Evolutionary conservation across 805 yeast species (phyloP).

Genomic region (Priceomyces carsonii): DNA sequence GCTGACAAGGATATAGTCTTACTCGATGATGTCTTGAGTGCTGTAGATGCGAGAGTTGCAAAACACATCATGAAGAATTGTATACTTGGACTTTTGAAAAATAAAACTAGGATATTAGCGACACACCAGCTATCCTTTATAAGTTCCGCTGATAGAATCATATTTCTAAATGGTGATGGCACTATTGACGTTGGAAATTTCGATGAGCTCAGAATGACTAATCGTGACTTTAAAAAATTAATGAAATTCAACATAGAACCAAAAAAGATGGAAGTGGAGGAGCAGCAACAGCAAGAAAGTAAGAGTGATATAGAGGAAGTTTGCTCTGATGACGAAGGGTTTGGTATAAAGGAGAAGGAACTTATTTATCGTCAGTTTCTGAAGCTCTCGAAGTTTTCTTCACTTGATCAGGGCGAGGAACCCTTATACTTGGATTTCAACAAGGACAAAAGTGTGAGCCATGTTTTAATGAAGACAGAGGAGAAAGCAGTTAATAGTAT

Average conservation of each 20-base stretch:
- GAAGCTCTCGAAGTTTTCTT: constrained; percentile 8
- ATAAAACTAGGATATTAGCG: constrained; percentile 71
- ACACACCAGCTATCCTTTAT: constrained; percentile 81
- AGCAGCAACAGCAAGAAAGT: constrained; percentile 1
- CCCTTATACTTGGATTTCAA: constrained; percentile 14
- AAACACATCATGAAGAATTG: constrained; percentile 73
- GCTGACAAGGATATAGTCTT: constrained; percentile 65
- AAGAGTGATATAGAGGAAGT: constrained; percentile 1
- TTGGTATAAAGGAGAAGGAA: neutral
- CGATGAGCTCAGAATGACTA: constrained; percentile 48
- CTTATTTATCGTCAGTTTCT: neutral
- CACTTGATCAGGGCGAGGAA: constrained; percentile 15
- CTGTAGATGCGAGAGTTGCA: constrained; percentile 89
- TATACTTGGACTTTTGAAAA: constrained; percentile 54
- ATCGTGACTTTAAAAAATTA: constrained; percentile 34
- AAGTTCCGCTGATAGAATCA: constrained; percentile 65
- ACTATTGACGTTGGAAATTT: constrained; percentile 60
- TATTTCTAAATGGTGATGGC: constrained; percentile 69
- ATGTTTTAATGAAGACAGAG: constrained; percentile 40
- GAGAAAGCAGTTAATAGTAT: constrained; percentile 56
- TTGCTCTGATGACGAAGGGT: no score
- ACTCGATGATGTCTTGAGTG: constrained; percentile 79
- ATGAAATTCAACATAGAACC: constrained; percentile 35
- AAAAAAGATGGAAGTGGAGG: constrained; percentile 7
- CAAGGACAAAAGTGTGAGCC: constrained; percentile 9